Conservation (phyloP, 2,329 filamentous ascomycete genomes). For the Sarocladiaceae sp. region DNA sequence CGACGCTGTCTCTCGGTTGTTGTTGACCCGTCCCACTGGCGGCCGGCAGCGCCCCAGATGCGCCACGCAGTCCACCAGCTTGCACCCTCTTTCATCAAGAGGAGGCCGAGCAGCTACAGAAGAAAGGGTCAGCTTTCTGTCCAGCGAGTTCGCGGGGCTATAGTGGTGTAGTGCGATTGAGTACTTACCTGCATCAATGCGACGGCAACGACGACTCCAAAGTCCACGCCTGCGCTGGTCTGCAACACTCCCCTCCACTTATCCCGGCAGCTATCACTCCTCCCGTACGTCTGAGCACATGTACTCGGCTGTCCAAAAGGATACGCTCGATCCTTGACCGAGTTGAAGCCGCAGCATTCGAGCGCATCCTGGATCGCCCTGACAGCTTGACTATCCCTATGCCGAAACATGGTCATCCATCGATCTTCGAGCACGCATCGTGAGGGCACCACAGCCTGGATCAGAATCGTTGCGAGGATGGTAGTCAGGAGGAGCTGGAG, state of each 20-base stretch:
- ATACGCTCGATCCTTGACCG: constrained; percentile 52
- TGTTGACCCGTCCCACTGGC: background rate
- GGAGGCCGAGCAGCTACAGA: constrained; percentile 23
- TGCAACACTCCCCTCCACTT: constrained; percentile 53
- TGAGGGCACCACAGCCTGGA: constrained; percentile 25
- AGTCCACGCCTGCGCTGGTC: constrained; percentile 45
- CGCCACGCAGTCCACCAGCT: constrained; percentile 25
- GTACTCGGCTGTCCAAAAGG: constrained; percentile 41
- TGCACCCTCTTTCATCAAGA: constrained; percentile 22
- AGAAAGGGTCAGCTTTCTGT: background rate
- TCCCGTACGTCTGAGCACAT: constrained; percentile 42
- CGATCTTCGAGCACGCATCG: constrained; percentile 48
- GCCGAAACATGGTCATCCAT: constrained; percentile 49
- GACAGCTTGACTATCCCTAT: constrained; percentile 44
- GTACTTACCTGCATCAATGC: constrained; percentile 50
- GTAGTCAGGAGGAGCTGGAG: constrained; percentile 36
- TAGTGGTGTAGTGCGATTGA: background rate
- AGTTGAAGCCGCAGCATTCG: constrained; percentile 59
- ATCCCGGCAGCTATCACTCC: constrained; percentile 40
- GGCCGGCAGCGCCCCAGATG: constrained; percentile 13
- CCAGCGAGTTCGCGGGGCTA: background rate
- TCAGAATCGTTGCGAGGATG: constrained; percentile 38
- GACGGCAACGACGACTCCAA: constrained; percentile 46
- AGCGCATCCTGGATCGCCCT: constrained; percentile 58
- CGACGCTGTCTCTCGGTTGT: constrained; percentile 15